Conservation (phyloP, 2,329 filamentous ascomycete species). For the Blumeriella jaapii region DNA sequence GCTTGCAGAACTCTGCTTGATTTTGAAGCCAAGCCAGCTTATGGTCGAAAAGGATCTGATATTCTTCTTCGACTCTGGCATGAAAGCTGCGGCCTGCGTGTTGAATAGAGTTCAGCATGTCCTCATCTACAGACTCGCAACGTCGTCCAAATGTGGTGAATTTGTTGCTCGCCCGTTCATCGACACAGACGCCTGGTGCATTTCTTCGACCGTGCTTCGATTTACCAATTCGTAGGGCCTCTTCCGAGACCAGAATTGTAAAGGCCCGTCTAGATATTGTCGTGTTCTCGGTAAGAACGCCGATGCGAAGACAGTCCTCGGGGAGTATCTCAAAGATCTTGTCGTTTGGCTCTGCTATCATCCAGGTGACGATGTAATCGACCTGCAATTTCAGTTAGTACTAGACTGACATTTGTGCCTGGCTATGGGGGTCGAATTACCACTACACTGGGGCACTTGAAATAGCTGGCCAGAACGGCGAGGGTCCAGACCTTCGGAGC, state of each 20-base stretch:
- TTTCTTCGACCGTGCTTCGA: background rate
- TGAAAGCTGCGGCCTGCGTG: slow-evolving; percentile 44
- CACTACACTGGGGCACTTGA: slow-evolving; percentile 38
- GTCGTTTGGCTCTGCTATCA: slow-evolving; percentile 41
- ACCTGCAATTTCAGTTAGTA: too few relatives aligned
- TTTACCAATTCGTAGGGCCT: slow-evolving; percentile 33
- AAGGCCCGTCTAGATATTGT: slow-evolving; percentile 40
- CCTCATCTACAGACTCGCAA: slow-evolving; percentile 39
- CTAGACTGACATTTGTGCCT: slow-evolving; percentile 3
- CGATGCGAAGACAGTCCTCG: slow-evolving; percentile 48
- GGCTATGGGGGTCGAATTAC: slow-evolving; percentile 23
- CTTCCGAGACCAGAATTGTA: slow-evolving; percentile 50
- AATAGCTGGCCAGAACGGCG: slow-evolving; percentile 47
- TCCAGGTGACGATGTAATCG: slow-evolving; percentile 45
- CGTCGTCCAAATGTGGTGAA: slow-evolving; percentile 35
- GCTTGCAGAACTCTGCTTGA: slow-evolving; percentile 24
- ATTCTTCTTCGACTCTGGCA: slow-evolving; percentile 32
- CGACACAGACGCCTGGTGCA: too few relatives aligned
- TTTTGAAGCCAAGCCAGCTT: slow-evolving; percentile 31
- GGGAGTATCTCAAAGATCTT: slow-evolving; percentile 52
- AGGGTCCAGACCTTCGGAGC: slow-evolving; percentile 56
- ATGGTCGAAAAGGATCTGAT: slow-evolving; percentile 26
- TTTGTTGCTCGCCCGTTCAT: background rate
- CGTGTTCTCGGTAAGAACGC: slow-evolving; percentile 34
- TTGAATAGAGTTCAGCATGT: slow-evolving; percentile 44